phyloP scores from a whole-genome alignment of 2,329 filamentous ascomycete species.

The Onygenales sp. region DNA sequence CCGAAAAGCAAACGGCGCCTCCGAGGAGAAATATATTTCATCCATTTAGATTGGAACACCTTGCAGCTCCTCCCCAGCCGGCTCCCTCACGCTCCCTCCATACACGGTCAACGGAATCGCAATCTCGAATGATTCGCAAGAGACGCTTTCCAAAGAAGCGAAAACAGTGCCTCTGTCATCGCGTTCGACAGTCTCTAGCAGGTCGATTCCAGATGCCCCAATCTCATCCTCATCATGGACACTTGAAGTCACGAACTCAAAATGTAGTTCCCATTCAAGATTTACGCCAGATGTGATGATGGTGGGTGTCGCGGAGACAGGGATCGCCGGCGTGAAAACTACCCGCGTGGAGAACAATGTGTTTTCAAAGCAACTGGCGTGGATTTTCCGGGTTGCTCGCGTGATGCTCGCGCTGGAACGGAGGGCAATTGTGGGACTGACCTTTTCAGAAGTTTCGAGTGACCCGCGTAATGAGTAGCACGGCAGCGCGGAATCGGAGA shows the following conservation, averaged over 20 bases:
- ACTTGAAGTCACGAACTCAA: constrained; percentile 84
- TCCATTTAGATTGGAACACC: constrained; percentile 29
- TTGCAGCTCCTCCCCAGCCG: constrained; percentile 28
- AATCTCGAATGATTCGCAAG: constrained; percentile 86
- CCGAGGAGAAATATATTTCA: neutral
- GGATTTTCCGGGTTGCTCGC: constrained; percentile 72
- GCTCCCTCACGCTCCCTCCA: constrained; percentile 42
- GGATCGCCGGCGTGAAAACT: constrained; percentile 75
- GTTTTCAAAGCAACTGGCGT: constrained; percentile 70
- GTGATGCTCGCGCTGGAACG: constrained; percentile 78
- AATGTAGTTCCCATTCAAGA: constrained; percentile 76
- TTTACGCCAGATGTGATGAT: constrained; percentile 84
- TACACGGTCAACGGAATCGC: constrained; percentile 77
- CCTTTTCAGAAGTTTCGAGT: constrained; percentile 77
- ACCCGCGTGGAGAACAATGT: constrained; percentile 71
- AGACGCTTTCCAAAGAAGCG: constrained; percentile 66
- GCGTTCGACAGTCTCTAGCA: constrained; percentile 70
- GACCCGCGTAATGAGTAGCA: constrained; percentile 79
- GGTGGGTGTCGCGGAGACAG: constrained; percentile 73
- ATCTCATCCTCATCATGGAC: constrained; percentile 27
- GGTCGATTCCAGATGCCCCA: constrained; percentile 32
- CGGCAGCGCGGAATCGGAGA: constrained; percentile 63
- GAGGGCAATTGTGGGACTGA: constrained; percentile 70
- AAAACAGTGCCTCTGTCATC: constrained; percentile 72
- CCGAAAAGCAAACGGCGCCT: neutral